These are phyloP conservation scores for Friedmanniomyces simplex DNA, from an alignment of 495 filamentous ascomycete genomes.

Conservation along the genomic window DNA sequence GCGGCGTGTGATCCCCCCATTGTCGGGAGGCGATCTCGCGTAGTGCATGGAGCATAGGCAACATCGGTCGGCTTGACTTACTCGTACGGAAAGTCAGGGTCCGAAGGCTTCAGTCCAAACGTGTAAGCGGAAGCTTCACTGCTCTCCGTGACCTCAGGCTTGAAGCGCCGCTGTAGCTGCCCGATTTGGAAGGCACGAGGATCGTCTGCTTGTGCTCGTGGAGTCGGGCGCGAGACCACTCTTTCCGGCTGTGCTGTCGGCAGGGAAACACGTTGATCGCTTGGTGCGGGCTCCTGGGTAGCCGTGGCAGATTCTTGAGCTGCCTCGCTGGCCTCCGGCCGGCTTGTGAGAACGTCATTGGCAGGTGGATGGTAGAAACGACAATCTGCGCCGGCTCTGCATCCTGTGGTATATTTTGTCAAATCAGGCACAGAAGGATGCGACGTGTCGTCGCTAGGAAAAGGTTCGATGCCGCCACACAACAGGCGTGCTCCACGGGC, in stretches of 20 bases:
- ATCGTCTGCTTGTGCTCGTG: slow-evolving; percentile 53
- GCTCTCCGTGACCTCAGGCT: slow-evolving; percentile 46
- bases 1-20: too few species aligned
- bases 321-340: not conserved
- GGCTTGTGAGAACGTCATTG: not conserved
- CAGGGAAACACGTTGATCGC: not conserved
- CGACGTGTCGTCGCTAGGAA: too few species aligned
- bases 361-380: slow-evolving; percentile 16
- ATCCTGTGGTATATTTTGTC: slow-evolving; percentile 16
- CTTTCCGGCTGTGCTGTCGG: not conserved
- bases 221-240: slow-evolving; percentile 53
- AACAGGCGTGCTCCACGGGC: too few species aligned
- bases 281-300: not conserved
- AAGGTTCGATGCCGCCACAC: too few species aligned
- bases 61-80: too few species aligned
- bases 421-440: too few species aligned
- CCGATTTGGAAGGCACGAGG: slow-evolving; percentile 66
- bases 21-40: too few species aligned
- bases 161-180: slow-evolving; percentile 64
- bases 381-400: slow-evolving; percentile 29
- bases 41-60: too few species aligned
- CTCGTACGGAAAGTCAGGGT: slow-evolving; percentile 79
- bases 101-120: slow-evolving; percentile 65
- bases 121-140: slow-evolving; percentile 45
- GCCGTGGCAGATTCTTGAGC: too few species aligned